A percentile compares a stretch with the other conserved stretches of the same genome.
These are phyloP conservation scores for Nicotiana noctiflora DNA, from an alignment of 257 asterid species.

Conservation along the genomic window DNA sequence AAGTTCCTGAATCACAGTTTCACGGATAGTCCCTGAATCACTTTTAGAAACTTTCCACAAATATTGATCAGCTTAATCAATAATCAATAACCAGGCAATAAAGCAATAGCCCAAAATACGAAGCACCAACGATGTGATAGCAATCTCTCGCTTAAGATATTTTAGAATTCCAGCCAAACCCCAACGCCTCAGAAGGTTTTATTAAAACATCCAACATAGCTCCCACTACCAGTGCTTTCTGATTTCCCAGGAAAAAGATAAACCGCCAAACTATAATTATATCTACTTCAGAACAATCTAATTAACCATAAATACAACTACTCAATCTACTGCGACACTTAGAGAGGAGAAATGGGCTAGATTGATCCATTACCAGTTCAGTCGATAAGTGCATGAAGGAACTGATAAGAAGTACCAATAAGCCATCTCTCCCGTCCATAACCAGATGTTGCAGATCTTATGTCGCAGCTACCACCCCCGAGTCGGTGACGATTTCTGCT, in stretches of 20 bases:
- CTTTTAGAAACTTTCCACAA: neutral
- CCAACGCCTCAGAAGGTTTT: neutral
- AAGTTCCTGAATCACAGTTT: neutral
- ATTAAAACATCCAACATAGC: neutral
- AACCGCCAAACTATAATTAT: constrained; percentile 4
- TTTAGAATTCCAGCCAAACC: neutral
- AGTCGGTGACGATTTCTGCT: constrained; percentile 58
- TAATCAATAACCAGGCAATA: neutral
- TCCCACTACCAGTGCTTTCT: neutral
- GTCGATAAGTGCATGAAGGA: constrained; percentile 15
- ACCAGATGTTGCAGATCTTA: constrained; percentile 27
- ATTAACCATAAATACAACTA: constrained; percentile 17
- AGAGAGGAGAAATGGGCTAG: constrained; percentile 29
- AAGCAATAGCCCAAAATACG: neutral
- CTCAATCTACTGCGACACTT: constrained; percentile 5
- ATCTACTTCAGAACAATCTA: constrained; percentile 8
- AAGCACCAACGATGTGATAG: neutral
- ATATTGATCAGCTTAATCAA: neutral
- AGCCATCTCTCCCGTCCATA: constrained; percentile 30
- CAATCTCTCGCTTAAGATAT: neutral
- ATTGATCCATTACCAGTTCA: constrained; percentile 19
- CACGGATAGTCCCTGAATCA: neutral
- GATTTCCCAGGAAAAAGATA: constrained; percentile 3
- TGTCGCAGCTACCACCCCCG: constrained; percentile 68
- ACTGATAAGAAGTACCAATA: constrained; percentile 8